A percentile compares a stretch with the other conserved stretches of the same genome.
phyloP scores from a whole-genome alignment of 2,329 filamentous ascomycete genomes.

The Colletotrichum tofieldiae region DNA sequence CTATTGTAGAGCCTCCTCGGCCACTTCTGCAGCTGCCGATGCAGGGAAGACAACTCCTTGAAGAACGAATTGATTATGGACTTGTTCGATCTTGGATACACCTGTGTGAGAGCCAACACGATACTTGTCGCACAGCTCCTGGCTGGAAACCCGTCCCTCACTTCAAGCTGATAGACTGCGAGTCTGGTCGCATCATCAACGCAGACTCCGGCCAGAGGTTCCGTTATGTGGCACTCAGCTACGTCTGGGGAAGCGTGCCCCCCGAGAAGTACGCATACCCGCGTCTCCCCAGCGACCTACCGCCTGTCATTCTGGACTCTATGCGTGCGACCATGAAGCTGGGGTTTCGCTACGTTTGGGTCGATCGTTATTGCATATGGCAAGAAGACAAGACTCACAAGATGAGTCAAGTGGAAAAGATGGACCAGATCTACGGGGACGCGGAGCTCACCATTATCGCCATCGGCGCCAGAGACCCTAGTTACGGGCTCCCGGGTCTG shows the following conservation, averaged over 20 bases:
- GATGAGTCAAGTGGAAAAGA: constrained; percentile 56
- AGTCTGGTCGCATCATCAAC: constrained; percentile 16
- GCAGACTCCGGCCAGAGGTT: neutral
- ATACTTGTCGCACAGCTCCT: neutral
- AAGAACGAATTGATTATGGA: constrained; percentile 1
- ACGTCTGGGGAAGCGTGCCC: constrained; percentile 50
- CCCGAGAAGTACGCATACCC: constrained; percentile 21
- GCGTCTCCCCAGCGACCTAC: constrained; percentile 4
- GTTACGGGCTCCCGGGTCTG: constrained; percentile 55
- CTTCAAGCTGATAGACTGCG: constrained; percentile 29
- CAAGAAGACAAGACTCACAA: constrained; percentile 49
- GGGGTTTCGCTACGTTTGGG: constrained; percentile 57
- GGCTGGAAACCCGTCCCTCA: neutral
- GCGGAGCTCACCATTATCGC: constrained; percentile 58
- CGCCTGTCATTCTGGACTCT: constrained; percentile 44
- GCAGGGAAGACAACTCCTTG: neutral
- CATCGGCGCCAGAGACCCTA: constrained; percentile 52
- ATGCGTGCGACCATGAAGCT: constrained; percentile 52
- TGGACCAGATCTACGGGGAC: constrained; percentile 51
- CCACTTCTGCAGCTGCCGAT: neutral
- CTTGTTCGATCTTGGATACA: constrained; percentile 18
- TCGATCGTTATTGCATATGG: constrained; percentile 56
- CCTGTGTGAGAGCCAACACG: constrained; percentile 3
- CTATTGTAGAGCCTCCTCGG: neutral
- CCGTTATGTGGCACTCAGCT: constrained; percentile 54